Base-by-base conservation (phyloP, 2,329 filamentous ascomycete species). In the Scytalidium lignicola region DNA sequence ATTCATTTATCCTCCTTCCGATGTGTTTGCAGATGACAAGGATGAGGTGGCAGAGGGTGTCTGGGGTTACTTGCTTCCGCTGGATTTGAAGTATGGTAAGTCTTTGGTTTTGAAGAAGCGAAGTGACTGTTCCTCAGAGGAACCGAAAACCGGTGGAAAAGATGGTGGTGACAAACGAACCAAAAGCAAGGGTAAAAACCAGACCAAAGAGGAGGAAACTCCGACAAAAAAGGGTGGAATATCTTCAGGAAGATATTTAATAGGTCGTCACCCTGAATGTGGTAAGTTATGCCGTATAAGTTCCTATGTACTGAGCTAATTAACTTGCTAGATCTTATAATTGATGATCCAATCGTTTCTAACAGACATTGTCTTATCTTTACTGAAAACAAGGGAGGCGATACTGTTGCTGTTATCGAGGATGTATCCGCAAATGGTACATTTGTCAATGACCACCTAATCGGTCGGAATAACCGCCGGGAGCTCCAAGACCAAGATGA, bases 381-480 rank as follows among this genome's bases (percentile, higher is more conserved):
- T 60, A 75, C 71, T 19, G 78, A 82, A 62, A 80, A 80, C 53
- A 79, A 79, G 56, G 76, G 73, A 9, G 68, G 71, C 15, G 74
- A 80, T 66, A 78, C 74, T 56, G 76, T 82, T 40, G 92, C 90
- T 8, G 79, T 97, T 12, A 69, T 99, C 4, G 91, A 99, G 66
- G 93, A 99, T 66, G 72, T 97, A 18, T 99, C 93, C 6, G 93
- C 85, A 64, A 99, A 99, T 65, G 93, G 93, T 45, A 99, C 95
- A 0, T 99, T 91, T 64, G 86, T 99, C 59, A 97, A 97, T 62
- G 90, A 96, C 60, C 86, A 85, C 15, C 78, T 95, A 23, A 82
- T 99, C 20, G 93, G 93, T 20, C 85, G 92, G 46, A 99, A 99
- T 67, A 90, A 96, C 67, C 80, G 90, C 48, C 82, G 92, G 51